Conservation (phyloP, 805 yeast species). For the Metschnikowia reukaufii region DNA sequence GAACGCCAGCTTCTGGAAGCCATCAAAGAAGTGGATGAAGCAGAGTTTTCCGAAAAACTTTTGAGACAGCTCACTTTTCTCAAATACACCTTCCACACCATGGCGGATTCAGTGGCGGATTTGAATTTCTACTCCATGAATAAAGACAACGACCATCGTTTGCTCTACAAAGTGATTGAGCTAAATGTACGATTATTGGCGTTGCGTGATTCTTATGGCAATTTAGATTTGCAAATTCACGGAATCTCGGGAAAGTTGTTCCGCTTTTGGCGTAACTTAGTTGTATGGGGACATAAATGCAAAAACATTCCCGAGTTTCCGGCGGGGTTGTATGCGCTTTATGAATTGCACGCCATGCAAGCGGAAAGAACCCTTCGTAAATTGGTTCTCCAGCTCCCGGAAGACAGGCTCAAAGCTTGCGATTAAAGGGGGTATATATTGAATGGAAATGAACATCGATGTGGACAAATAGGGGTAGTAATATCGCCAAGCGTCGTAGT, state of each 20-base stretch:
- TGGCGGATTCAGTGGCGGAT: neutral
- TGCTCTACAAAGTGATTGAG: slow-evolving; percentile 2
- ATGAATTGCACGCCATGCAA: neutral
- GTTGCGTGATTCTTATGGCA: neutral
- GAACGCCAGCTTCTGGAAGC: neutral
- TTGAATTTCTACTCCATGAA: neutral
- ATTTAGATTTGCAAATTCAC: neutral
- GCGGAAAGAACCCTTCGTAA: neutral
- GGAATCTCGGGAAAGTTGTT: neutral
- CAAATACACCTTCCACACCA: neutral
- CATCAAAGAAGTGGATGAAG: neutral
- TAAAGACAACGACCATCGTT: neutral
- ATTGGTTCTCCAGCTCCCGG: slow-evolving; percentile 3
- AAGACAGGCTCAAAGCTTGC: neutral
- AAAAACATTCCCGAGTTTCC: neutral
- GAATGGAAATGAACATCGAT: too few relatives aligned
- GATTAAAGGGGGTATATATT: too few relatives aligned
- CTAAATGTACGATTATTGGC: slow-evolving; percentile 3
- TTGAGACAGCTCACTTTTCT: neutral
- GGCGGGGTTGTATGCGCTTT: neutral
- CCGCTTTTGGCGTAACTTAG: neutral
- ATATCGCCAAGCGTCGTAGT: too few relatives aligned
- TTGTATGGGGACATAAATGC: neutral
- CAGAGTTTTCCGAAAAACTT: neutral
- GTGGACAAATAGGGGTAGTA: too few relatives aligned